Evolutionary conservation across 176 grass and related monocot species (phyloP).

Genomic region (Dendrocalamus sinicus): DNA sequence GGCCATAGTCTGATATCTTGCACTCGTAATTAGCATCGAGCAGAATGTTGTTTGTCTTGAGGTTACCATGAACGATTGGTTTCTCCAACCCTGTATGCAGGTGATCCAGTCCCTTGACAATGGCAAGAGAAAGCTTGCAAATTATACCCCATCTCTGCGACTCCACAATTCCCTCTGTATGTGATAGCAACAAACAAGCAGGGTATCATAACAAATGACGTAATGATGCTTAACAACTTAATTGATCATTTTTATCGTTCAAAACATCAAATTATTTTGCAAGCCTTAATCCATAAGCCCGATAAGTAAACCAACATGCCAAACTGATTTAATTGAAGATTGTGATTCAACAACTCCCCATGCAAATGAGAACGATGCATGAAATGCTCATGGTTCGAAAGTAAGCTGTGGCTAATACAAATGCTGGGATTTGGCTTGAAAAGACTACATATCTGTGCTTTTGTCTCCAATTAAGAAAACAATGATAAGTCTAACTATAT

Average conservation of each 20-base stretch:
- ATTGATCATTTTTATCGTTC: neutral
- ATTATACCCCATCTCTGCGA: slow-evolving; percentile 81
- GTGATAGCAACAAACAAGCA: slow-evolving; percentile 20
- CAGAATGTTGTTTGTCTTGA: slow-evolving; percentile 84
- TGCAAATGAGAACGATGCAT: neutral
- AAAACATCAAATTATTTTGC: neutral
- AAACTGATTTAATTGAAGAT: neutral
- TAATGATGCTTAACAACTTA: neutral
- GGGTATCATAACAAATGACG: neutral
- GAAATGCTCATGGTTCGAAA: neutral
- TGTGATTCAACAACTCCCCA: neutral
- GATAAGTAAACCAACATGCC: neutral
- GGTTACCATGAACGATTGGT: slow-evolving; percentile 79
- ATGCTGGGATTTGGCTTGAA: slow-evolving; percentile 4
- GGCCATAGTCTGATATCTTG: slow-evolving; percentile 68
- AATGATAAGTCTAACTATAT: neutral
- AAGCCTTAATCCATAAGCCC: neutral
- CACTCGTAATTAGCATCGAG: slow-evolving; percentile 68
- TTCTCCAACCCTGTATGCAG: slow-evolving; percentile 74
- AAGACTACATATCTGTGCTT: neutral
- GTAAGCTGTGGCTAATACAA: neutral
- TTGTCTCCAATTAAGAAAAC: neutral
- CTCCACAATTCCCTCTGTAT: slow-evolving; percentile 76
- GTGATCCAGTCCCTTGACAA: slow-evolving; percentile 80
- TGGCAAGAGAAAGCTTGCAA: slow-evolving; percentile 71